Conservation (phyloP, 345 rosid genomes). For the Nasturtium officinale region DNA sequence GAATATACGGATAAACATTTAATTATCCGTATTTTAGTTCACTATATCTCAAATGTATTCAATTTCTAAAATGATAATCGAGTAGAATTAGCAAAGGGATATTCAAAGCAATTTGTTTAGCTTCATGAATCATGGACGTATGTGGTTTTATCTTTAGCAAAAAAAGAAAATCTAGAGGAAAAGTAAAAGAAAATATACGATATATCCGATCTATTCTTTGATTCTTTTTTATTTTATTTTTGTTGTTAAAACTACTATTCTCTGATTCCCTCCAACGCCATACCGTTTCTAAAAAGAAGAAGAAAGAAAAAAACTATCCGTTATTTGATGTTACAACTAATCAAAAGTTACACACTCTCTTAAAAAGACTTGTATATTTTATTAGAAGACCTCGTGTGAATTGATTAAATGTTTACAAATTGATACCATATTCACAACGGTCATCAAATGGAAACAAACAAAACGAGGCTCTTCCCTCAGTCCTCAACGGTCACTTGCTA, state of each 20-base stretch:
- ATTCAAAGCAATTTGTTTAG: not conserved
- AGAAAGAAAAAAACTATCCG: not conserved
- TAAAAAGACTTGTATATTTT: slow-evolving; percentile 9
- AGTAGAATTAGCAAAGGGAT: too few species aligned
- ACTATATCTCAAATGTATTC: not conserved
- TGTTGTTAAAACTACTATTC: not conserved
- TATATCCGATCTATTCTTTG: not conserved
- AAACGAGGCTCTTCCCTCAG: slow-evolving; percentile 29
- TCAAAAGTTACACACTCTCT: not conserved
- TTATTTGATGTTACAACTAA: slow-evolving; percentile 7
- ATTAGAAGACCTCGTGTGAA: slow-evolving; percentile 36
- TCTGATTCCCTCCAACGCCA: not conserved
- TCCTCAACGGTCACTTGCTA: slow-evolving; percentile 43
- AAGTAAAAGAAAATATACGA: too few species aligned
- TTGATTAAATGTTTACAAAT: not conserved
- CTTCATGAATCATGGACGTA: not conserved
- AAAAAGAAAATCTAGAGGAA: too few species aligned
- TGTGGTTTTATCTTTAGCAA: not conserved
- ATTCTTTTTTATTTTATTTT: too few species aligned
- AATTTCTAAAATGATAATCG: not conserved
- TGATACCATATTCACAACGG: slow-evolving; percentile 17
- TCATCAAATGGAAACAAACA: slow-evolving; percentile 22
- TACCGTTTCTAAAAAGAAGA: not conserved
- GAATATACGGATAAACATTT: too few species aligned
- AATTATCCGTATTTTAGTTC: not conserved